phyloP scores from a whole-genome alignment of 805 yeast genomes.

The Candida qinlingensis region DNA sequence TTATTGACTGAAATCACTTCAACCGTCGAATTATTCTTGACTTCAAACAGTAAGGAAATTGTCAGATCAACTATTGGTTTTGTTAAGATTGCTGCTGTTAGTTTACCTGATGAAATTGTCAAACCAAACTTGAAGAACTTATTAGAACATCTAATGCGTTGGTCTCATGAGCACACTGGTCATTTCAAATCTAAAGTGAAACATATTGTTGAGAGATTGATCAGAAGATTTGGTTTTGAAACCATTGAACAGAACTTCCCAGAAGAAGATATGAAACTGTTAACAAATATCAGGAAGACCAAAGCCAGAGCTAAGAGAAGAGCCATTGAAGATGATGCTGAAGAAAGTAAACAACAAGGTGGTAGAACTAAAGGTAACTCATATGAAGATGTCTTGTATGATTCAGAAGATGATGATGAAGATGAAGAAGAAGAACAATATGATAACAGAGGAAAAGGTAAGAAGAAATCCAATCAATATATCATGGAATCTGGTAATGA shows the following conservation, averaged over 20 bases:
- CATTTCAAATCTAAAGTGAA: slow-evolving; percentile 91
- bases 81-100: slow-evolving; percentile 80
- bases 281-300: slow-evolving; percentile 79
- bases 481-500: slow-evolving; percentile 70
- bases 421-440: slow-evolving; percentile 34
- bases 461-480: slow-evolving; percentile 46
- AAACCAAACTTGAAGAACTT: slow-evolving; percentile 60
- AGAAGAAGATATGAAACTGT: slow-evolving; percentile 78
- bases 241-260: slow-evolving; percentile 81
- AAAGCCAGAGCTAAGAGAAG: slow-evolving; percentile 81
- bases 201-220: slow-evolving; percentile 86
- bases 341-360: slow-evolving; percentile 23
- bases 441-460: slow-evolving; percentile 19
- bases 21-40: slow-evolving; percentile 83
- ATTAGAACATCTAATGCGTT: slow-evolving; percentile 68
- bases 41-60: slow-evolving; percentile 88
- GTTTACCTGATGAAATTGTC: slow-evolving; percentile 75
- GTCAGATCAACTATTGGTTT: slow-evolving; percentile 94
- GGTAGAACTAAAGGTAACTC: slow-evolving; percentile 69
- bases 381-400: slow-evolving; percentile 88
- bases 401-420: slow-evolving; percentile 54
- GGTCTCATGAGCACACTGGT: slow-evolving; percentile 96
- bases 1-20: slow-evolving; percentile 70
- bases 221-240: slow-evolving; percentile 88
- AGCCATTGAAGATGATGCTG: slow-evolving; percentile 41